A percentile compares a stretch with the other conserved stretches of the same genome.
These are phyloP conservation scores for Coemansia sp. DNA, from an alignment of 192 early-diverging fungal species.

Conservation along the genomic window DNA sequence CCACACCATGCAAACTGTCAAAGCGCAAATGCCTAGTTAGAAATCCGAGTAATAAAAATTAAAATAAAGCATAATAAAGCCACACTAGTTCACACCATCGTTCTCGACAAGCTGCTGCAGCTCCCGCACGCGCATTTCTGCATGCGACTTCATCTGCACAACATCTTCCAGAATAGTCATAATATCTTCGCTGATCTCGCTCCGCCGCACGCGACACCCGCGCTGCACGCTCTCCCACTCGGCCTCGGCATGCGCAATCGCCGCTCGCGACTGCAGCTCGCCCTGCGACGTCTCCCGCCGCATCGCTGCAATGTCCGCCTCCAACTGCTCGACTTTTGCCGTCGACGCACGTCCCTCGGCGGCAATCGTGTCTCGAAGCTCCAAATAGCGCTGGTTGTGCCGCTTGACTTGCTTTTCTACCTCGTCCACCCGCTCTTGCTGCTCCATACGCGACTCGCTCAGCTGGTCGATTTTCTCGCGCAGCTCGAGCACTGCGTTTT, in stretches of 20 bases:
- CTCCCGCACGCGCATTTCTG: conserved; percentile 35
- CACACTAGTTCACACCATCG: conserved; percentile 12
- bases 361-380: conserved; percentile 42
- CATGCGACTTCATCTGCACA: conserved; percentile 41
- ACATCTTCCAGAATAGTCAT: conserved; percentile 44
- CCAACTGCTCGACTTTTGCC: conserved; percentile 50
- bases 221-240: conserved; percentile 56
- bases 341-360: conserved; percentile 40
- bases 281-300: conserved; percentile 44
- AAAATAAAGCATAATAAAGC: background rate
- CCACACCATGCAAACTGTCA: background rate
- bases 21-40: background rate
- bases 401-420: conserved; percentile 49
- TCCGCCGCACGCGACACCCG: conserved; percentile 44
- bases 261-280: conserved; percentile 50
- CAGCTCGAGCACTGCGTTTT: conserved; percentile 38
- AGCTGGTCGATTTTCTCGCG: conserved; percentile 50
- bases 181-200: conserved; percentile 47
- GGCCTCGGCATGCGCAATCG: conserved; percentile 43
- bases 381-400: conserved; percentile 49
- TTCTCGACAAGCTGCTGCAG: conserved; percentile 37
- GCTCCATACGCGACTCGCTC: conserved; percentile 47
- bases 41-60: conserved; percentile 1
- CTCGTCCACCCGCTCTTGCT: conserved; percentile 45
- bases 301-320: conserved; percentile 51